Evolutionary conservation across 2,329 filamentous ascomycete species (phyloP).

Genomic region (Trichoderma arundinaceum): DNA sequence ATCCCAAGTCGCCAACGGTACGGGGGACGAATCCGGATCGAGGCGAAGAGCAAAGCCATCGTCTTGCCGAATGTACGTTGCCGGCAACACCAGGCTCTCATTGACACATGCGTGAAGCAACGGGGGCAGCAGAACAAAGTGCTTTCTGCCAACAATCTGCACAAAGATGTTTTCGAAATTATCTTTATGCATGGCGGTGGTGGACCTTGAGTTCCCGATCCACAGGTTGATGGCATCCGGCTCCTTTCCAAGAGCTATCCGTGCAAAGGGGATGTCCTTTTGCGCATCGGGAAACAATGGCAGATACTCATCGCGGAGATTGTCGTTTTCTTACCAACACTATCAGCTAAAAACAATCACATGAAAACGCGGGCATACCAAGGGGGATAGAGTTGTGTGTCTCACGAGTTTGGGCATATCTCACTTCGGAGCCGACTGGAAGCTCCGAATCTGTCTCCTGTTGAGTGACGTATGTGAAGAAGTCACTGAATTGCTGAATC

Average conservation of each 20-base stretch:
- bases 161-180: constrained; percentile 88
- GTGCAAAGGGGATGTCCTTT: constrained; percentile 70
- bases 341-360: neutral
- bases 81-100: constrained; percentile 63
- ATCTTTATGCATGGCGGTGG: constrained; percentile 78
- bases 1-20: constrained; percentile 78
- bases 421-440: constrained; percentile 53
- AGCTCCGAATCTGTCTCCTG: constrained; percentile 57
- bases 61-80: constrained; percentile 59
- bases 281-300: constrained; percentile 68
- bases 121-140: constrained; percentile 77
- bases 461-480: constrained; percentile 64
- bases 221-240: constrained; percentile 84
- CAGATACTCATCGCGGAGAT: constrained; percentile 74
- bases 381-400: neutral
- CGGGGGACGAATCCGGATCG: constrained; percentile 45
- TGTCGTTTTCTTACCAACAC: constrained; percentile 69
- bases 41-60: constrained; percentile 41
- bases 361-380: neutral
- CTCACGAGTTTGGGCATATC: constrained; percentile 78
- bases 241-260: constrained; percentile 67
- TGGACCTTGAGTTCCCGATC: constrained; percentile 74
- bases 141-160: constrained; percentile 73
- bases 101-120: constrained; percentile 71
- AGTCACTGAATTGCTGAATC: constrained; percentile 63